Percentiles rank a stretch among this genome's conserved stretches.
Evolutionary conservation across 495 filamentous ascomycete species (phyloP).

Genomic region (Penicillium cinerascens): DNA sequence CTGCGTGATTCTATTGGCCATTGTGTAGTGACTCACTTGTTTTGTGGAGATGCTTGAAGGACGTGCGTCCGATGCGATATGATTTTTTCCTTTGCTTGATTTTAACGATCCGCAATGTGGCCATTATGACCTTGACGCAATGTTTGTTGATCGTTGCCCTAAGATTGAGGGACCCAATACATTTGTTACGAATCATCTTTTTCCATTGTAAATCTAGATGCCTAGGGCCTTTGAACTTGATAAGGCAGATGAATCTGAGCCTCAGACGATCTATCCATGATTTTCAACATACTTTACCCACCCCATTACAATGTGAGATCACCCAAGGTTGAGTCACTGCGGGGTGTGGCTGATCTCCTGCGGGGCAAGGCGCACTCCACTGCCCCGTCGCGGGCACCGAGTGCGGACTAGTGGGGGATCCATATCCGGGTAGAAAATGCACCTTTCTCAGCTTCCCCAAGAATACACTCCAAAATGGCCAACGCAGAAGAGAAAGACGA

Average conservation of each 20-base stretch:
- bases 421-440: neutral
- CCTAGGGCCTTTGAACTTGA: neutral
- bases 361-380: neutral
- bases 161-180: neutral
- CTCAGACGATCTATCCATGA: neutral
- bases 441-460: neutral
- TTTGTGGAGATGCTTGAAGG: conserved; percentile 12
- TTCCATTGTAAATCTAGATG: neutral
- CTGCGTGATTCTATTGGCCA: conserved; percentile 15
- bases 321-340: neutral
- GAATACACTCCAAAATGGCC: neutral
- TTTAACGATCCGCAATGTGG: neutral
- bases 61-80: neutral
- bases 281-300: neutral
- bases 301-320: neutral
- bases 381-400: neutral
- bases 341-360: neutral
- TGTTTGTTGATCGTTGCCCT: neutral
- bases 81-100: conserved; percentile 8
- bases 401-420: neutral
- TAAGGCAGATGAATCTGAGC: neutral
- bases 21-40: conserved; percentile 18
- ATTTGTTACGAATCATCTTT: neutral
- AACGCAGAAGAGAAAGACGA: conserved; percentile 3
- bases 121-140: neutral